Percentiles rank a stretch among this genome's conserved stretches.
Conservation (phyloP, 148 eudicot genomes). For the Silene uniflora region DNA sequence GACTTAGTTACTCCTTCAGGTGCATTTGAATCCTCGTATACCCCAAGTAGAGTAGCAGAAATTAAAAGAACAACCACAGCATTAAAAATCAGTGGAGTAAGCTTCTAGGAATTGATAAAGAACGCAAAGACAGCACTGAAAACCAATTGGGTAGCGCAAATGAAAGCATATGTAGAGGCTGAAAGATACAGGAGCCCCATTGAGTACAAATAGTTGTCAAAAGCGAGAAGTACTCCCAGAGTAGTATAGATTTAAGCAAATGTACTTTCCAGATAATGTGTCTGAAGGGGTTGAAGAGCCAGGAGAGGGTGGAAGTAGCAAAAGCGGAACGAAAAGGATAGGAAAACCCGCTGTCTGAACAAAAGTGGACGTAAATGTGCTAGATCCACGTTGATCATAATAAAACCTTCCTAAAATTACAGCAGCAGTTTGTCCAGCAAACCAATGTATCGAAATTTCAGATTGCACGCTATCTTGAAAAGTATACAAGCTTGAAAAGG, state of each 20-base stretch:
- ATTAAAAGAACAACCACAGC: conserved; percentile 66
- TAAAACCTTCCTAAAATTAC: conserved; percentile 82
- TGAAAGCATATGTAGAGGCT: conserved; percentile 88
- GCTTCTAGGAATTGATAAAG: conserved; percentile 75
- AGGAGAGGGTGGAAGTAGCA: conserved; percentile 40
- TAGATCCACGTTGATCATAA: conserved; percentile 77
- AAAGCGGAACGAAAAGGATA: conserved; percentile 56
- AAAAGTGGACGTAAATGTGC: conserved; percentile 76
- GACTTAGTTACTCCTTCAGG: conserved; percentile 56
- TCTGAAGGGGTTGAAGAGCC: conserved; percentile 31
- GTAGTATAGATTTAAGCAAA: conserved; percentile 42
- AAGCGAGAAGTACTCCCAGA: conserved; percentile 60
- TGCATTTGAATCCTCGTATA: conserved; percentile 46
- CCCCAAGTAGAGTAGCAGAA: conserved; percentile 70
- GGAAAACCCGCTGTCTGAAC: conserved; percentile 92
- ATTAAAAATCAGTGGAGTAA: conserved; percentile 60
- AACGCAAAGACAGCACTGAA: conserved; percentile 71
- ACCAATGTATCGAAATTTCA: too few relatives aligned
- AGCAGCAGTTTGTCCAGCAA: conserved; percentile 78
- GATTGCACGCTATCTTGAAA: too few relatives aligned
- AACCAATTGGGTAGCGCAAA: too few relatives aligned
- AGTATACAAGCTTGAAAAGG: too few relatives aligned
- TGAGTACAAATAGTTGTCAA: conserved; percentile 71
- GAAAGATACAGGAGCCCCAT: conserved; percentile 71
- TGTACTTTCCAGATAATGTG: conserved; percentile 22